These are phyloP conservation scores for Eleusine coracana DNA, from an alignment of 176 grass and related monocot genomes.

Conservation along the genomic window DNA sequence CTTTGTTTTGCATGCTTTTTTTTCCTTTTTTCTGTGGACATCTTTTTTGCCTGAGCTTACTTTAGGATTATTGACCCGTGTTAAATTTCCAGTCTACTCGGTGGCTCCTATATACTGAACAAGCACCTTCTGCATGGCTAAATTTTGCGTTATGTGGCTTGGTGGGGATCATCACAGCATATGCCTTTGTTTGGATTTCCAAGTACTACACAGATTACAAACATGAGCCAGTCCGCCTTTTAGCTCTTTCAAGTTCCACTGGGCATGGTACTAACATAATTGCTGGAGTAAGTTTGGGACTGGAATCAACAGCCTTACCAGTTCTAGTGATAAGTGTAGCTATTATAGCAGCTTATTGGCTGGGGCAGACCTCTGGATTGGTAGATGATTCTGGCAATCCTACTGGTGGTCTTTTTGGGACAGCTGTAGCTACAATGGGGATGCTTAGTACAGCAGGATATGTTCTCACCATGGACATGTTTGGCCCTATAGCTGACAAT, in stretches of 20 bases:
- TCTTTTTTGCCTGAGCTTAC: neutral
- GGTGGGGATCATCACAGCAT: slow-evolving; percentile 94
- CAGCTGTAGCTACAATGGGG: slow-evolving; percentile 99
- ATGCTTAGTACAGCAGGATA: slow-evolving; percentile 98
- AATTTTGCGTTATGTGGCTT: slow-evolving; percentile 95
- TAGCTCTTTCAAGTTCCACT: slow-evolving; percentile 90
- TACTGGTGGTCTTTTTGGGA: slow-evolving; percentile 96
- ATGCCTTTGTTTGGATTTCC: slow-evolving; percentile 94
- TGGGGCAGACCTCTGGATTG: slow-evolving; percentile 88
- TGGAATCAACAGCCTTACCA: slow-evolving; percentile 92
- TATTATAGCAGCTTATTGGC: slow-evolving; percentile 87
- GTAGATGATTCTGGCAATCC: slow-evolving; percentile 78
- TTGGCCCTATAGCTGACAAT: slow-evolving; percentile 99
- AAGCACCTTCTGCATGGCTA: slow-evolving; percentile 95
- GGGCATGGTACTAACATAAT: slow-evolving; percentile 99
- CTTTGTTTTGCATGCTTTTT: neutral
- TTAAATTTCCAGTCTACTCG: slow-evolving; percentile 77
- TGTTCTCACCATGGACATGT: slow-evolving; percentile 99
- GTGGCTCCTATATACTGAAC: slow-evolving; percentile 99
- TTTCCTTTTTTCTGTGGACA: neutral
- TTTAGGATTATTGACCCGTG: slow-evolving; percentile 25
- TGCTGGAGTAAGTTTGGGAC: slow-evolving; percentile 88
- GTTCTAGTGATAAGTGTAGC: slow-evolving; percentile 92
- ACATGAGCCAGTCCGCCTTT: slow-evolving; percentile 75
- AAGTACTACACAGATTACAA: slow-evolving; percentile 99